phyloP scores from a whole-genome alignment of 331 rosid species.

The Arachis monticola region DNA sequence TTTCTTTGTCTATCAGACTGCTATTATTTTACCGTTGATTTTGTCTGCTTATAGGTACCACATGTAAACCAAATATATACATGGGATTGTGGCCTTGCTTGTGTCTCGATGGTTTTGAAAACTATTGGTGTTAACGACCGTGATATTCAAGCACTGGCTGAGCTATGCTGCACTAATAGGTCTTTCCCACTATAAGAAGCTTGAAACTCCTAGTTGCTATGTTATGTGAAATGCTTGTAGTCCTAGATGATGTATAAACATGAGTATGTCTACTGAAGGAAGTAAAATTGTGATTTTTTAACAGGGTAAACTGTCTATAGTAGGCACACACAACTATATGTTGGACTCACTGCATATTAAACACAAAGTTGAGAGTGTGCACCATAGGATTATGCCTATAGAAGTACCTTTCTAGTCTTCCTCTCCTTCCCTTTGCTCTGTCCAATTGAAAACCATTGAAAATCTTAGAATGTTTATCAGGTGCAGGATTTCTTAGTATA shows the following conservation, averaged over 20 bases:
- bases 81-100: constrained; percentile 99
- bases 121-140: constrained; percentile 63
- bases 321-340: constrained; percentile 17
- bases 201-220: constrained; percentile 41
- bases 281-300: too few relatives aligned
- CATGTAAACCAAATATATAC: constrained; percentile 76
- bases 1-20: constrained; percentile 20
- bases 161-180: constrained; percentile 82
- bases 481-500: constrained; percentile 25
- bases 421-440: constrained; percentile 2
- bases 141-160: constrained; percentile 64
- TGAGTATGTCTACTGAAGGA: too few relatives aligned
- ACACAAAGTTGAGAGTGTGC: constrained; percentile 15
- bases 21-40: neutral
- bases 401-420: constrained; percentile 26
- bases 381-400: constrained; percentile 6
- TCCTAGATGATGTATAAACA: constrained; percentile 5
- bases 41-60: constrained; percentile 66
- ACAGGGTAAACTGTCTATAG: neutral
- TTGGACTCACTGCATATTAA: neutral
- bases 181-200: constrained; percentile 38
- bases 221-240: constrained; percentile 35
- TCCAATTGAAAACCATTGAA: constrained; percentile 9
- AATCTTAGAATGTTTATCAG: constrained; percentile 24
- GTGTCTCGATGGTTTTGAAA: constrained; percentile 78